Evolutionary conservation across 2,329 filamentous ascomycete species (phyloP).

Genomic region (Calonectria pseudoreteaudii): DNA sequence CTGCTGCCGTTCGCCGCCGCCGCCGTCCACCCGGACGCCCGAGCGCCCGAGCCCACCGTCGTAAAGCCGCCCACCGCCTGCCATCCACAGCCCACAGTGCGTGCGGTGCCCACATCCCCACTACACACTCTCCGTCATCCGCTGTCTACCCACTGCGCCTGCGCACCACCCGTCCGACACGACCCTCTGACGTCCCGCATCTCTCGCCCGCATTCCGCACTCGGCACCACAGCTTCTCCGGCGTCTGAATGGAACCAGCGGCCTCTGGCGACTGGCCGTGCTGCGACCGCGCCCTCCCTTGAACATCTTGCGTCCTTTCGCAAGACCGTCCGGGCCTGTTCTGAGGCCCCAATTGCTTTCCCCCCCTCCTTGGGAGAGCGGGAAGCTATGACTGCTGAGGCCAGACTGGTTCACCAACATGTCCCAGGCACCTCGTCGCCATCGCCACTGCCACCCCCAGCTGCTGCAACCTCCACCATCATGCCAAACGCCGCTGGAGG

Average conservation of each 20-base stretch:
- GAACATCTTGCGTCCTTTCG: neutral
- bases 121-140: neutral
- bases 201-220: constrained; percentile 35
- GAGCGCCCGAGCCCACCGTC: constrained; percentile 40
- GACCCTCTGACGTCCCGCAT: constrained; percentile 30
- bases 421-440: constrained; percentile 48
- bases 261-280: constrained; percentile 40
- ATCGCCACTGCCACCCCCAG: constrained; percentile 42
- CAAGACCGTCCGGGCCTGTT: neutral
- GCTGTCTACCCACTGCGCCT: neutral
- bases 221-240: constrained; percentile 31
- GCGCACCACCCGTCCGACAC: constrained; percentile 27
- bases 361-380: constrained; percentile 24
- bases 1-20: constrained; percentile 33
- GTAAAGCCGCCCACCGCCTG: constrained; percentile 35
- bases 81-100: constrained; percentile 1
- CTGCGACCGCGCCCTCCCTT: constrained; percentile 40
- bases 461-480: constrained; percentile 40
- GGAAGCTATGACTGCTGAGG: constrained; percentile 53
- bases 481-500: constrained; percentile 44
- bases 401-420: constrained; percentile 53
- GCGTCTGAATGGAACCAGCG: constrained; percentile 44
- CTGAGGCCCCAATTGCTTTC: constrained; percentile 32
- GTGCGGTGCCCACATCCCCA: neutral
- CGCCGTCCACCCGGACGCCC: constrained; percentile 43